Evolutionary conservation across 345 rosid genomes (phyloP).

Genomic region (Boechera stricta): DNA sequence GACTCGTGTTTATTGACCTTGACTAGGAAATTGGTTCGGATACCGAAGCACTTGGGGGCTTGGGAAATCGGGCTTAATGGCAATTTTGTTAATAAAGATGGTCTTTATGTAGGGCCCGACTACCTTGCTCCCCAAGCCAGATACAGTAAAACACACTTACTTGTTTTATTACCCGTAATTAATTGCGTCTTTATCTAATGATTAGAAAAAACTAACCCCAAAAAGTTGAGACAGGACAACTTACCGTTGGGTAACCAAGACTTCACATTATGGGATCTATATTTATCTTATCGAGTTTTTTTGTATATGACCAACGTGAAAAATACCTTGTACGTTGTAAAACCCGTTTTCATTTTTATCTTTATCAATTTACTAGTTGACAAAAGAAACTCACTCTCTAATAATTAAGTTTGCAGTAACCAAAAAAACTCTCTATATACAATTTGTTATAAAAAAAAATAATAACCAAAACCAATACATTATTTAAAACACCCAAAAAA

Average conservation of each 20-base stretch:
- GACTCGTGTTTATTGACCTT: conserved; percentile 52
- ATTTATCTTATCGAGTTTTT: no score
- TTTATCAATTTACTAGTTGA: no score
- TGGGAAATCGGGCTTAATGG: conserved; percentile 47
- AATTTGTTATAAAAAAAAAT: no score
- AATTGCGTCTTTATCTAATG: not conserved
- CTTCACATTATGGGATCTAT: not conserved
- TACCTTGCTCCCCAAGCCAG: conserved; percentile 63
- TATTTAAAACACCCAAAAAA: no score
- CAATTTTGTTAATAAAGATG: conserved; percentile 37
- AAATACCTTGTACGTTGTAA: not conserved
- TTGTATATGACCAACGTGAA: no score
- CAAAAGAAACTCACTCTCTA: not conserved
- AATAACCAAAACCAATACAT: no score
- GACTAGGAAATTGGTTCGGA: conserved; percentile 37
- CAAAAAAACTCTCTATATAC: no score
- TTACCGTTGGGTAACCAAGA: not conserved
- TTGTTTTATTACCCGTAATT: not conserved
- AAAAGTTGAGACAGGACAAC: not conserved
- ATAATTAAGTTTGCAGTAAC: no score
- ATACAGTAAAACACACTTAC: not conserved
- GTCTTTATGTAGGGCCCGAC: conserved; percentile 28
- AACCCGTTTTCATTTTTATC: not conserved
- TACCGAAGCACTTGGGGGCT: conserved; percentile 34
- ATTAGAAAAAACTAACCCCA: not conserved